These are phyloP conservation scores for Xanthoceras sorbifolium DNA, from an alignment of 345 rosid genomes.

Conservation along the genomic window DNA sequence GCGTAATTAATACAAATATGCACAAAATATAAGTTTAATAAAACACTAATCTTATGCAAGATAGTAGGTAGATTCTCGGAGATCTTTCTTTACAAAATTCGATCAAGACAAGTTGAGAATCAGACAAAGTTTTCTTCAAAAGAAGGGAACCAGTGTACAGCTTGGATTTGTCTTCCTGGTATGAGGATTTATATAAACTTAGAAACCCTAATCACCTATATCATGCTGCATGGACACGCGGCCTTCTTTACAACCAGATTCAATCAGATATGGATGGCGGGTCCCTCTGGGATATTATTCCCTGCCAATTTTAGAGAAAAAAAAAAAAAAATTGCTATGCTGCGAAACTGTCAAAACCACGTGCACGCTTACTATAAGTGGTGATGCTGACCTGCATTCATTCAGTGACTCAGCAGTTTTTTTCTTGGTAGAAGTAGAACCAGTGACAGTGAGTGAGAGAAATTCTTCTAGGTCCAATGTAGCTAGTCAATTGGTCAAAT, in stretches of 20 bases:
- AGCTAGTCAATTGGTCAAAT: neutral
- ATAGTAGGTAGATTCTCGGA: neutral
- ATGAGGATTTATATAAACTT: neutral
- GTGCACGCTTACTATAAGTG: neutral
- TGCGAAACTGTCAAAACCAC: conserved; percentile 6
- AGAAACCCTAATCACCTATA: neutral
- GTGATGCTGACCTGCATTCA: neutral
- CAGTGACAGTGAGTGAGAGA: no score
- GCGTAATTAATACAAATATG: no score
- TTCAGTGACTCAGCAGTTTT: neutral
- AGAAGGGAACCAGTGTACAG: conserved; percentile 4
- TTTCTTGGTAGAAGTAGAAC: neutral
- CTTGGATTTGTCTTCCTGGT: conserved; percentile 9
- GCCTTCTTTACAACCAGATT: neutral
- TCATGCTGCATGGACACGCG: conserved; percentile 1
- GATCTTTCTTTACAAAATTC: neutral
- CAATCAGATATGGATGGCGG: neutral
- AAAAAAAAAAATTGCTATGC: neutral
- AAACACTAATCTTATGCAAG: no score
- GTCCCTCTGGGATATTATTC: neutral
- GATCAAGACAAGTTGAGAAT: neutral
- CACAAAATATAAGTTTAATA: no score
- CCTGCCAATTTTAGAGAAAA: neutral
- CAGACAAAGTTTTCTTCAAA: conserved; percentile 1
- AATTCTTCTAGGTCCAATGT: neutral